Evolutionary conservation across 331 rosid genomes (phyloP).

Genomic region (Malus hybrid): DNA sequence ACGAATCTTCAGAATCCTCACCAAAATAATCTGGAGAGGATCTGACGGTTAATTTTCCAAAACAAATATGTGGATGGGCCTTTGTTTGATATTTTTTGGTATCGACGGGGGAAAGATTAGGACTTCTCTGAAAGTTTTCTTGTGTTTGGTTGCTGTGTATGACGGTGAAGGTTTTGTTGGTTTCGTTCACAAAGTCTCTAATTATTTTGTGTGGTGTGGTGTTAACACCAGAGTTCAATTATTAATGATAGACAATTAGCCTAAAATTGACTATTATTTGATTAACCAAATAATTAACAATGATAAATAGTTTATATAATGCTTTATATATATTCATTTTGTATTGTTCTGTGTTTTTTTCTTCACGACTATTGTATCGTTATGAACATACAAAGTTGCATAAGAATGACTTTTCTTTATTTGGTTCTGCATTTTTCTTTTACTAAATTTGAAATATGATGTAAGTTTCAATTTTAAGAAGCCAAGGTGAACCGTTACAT

Average conservation of each 20-base stretch:
- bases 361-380: neutral
- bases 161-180: neutral
- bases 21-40: no score
- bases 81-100: neutral
- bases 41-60: neutral
- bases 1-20: no score
- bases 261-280: no score
- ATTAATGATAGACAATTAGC: no score
- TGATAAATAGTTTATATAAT: neutral
- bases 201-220: no score
- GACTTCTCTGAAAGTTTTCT: neutral
- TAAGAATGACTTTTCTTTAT: neutral
- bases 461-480: no score
- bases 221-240: no score
- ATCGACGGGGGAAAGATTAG: no score
- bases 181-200: neutral
- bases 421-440: neutral
- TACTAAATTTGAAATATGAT: no score
- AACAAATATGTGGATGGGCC: neutral
- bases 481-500: neutral
- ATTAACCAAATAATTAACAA: neutral
- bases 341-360: neutral
- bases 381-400: neutral
- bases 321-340: neutral
- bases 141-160: no score